Evolutionary conservation across 2,329 filamentous ascomycete species (phyloP).

Genomic region (Pseudogymnoascus sp.): DNA sequence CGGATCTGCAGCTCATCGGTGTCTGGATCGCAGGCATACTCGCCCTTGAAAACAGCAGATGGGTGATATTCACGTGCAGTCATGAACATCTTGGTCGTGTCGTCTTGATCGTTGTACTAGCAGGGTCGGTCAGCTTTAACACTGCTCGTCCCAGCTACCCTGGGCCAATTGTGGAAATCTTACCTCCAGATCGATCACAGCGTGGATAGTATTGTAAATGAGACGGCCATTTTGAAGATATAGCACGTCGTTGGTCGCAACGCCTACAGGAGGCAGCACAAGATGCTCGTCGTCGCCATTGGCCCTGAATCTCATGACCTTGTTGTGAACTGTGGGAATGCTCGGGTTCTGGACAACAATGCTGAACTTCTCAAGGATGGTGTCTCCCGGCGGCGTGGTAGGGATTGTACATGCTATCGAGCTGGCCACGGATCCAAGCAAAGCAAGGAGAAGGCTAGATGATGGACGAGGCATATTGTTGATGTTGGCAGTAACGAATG

Average conservation of each 20-base stretch:
- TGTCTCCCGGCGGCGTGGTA: conserved; percentile 25
- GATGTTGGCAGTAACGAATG: not conserved
- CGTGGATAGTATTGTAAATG: conserved; percentile 27
- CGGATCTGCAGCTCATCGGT: conserved; percentile 35
- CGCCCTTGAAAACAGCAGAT: conserved; percentile 34
- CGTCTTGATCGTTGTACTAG: conserved; percentile 36
- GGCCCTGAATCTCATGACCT: conserved; percentile 33
- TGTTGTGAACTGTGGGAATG: conserved; percentile 32
- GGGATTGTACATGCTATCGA: conserved; percentile 29
- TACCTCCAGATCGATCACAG: conserved; percentile 41
- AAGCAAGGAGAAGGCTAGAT: conserved; percentile 8
- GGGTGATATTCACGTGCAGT: conserved; percentile 36
- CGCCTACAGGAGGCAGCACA: conserved; percentile 34
- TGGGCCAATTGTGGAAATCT: not conserved
- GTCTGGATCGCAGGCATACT: conserved; percentile 36
- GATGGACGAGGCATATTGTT: not conserved
- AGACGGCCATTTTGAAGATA: conserved; percentile 34
- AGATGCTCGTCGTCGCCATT: conserved; percentile 36
- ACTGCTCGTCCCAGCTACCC: not conserved
- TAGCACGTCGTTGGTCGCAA: conserved; percentile 31
- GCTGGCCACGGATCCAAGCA: conserved; percentile 20
- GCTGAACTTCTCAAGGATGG: conserved; percentile 30
- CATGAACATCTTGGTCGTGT: conserved; percentile 44
- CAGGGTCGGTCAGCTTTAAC: not conserved
- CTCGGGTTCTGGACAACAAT: conserved; percentile 33